Evolutionary conservation across 192 early-diverging fungal species (phyloP), one percentile per base, ranked within the genome.

Genomic region (Rhizophagus clarus): DNA sequence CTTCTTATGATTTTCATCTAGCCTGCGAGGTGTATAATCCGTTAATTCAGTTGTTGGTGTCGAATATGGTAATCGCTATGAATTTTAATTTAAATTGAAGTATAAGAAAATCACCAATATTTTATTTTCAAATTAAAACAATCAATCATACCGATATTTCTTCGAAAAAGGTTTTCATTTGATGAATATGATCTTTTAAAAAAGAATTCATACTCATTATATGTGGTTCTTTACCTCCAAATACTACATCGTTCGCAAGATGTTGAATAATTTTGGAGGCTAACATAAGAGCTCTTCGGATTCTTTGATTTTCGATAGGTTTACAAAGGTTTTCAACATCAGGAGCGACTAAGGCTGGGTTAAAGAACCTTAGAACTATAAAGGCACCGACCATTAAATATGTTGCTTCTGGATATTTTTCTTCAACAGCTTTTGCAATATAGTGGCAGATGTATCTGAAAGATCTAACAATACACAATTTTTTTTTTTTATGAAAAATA

Each of bases 221-320:
- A 82, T 92, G 98, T 0, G 90, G 89, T 87, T 99, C 97, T 86
- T 98, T 97, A 79, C 88, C 88, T 56, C 94, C 96, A 86, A 99
- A 99, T 49, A 94, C 84, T 20, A 97, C 93, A 81, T 97, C 94
- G 81, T 99, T 99, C 31, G 97, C 96, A 64, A 99, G 81, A 79
- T 97, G 97, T 77, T 97, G 97, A 70, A 98, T 95, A 12, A 98
- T 93, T 82, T 98, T 99, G 24, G 96, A 96, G 61, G 92, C 93
- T 32, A 97, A 85, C 49, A 99, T 82, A 61, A 97, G 84, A 56
- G 96, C 96, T 75, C 97, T 92, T 17, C 93, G 90, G 51, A 96
- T 85, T 45, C 89, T 90, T 68, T 86, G 83, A 88, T 84, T 32
- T 93, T 88, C 10, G 84, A 82, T 1, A 77, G 79, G 64, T 87